phyloP scores from a whole-genome alignment of 2,329 filamentous ascomycete genomes.

The Diaporthe sp. region DNA sequence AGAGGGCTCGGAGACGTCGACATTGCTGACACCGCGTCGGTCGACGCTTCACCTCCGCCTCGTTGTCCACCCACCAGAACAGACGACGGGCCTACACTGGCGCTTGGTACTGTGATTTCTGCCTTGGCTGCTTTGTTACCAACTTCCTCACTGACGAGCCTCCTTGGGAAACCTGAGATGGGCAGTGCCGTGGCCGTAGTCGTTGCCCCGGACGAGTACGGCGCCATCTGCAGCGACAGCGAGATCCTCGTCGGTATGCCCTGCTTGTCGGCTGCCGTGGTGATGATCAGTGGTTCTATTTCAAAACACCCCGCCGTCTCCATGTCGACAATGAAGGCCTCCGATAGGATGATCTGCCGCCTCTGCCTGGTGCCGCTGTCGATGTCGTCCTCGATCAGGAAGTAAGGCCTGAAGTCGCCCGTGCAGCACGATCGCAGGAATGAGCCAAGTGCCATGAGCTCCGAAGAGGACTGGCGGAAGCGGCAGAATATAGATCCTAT shows the following conservation, averaged over 20 bases:
- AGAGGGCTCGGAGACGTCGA: background rate
- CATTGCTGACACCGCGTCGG: slow-evolving; percentile 1
- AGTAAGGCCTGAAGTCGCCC: slow-evolving; percentile 4
- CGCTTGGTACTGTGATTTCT: background rate
- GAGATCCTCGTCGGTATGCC: background rate
- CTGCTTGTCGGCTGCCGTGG: background rate
- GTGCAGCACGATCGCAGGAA: background rate
- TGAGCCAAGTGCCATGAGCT: slow-evolving; percentile 14
- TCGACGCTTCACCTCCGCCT: background rate
- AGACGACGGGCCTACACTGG: background rate
- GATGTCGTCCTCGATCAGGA: slow-evolving; percentile 17
- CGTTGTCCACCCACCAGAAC: slow-evolving; percentile 8
- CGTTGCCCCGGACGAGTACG: background rate
- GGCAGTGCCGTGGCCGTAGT: background rate
- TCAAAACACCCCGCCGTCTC: slow-evolving; percentile 5
- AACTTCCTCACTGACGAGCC: background rate
- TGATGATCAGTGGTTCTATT: background rate
- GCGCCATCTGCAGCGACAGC: background rate
- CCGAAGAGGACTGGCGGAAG: background rate
- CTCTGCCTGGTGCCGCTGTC: background rate
- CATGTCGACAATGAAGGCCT: background rate
- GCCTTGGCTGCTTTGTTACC: background rate
- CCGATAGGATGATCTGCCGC: background rate
- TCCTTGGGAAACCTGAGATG: slow-evolving; percentile 6
- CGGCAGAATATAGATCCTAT: background rate